phyloP scores from a whole-genome alignment of 805 yeast species.

The Metschnikowia reukaufii region DNA sequence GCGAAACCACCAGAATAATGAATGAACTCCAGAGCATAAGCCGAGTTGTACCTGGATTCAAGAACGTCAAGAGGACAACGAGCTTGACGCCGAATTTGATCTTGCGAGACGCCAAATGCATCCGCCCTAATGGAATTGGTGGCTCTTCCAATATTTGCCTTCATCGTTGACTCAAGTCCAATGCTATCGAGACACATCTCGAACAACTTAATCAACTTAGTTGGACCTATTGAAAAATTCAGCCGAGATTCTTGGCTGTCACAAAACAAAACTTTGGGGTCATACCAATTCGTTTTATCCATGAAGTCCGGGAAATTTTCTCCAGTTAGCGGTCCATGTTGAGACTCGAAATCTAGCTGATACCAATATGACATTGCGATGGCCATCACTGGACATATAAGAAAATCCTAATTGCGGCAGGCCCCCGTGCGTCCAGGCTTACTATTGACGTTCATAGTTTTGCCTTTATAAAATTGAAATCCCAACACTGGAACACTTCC shows the following conservation, averaged over 20 bases:
- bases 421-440: background rate
- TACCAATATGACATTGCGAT: constrained; percentile 2
- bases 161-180: background rate
- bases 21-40: constrained; percentile 2
- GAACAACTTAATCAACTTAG: background rate
- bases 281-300: constrained; percentile 1
- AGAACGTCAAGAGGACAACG: background rate
- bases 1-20: constrained; percentile 4
- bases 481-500: constrained; percentile 1
- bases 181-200: background rate
- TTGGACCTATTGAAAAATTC: background rate
- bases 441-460: background rate
- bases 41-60: background rate
- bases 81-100: background rate
- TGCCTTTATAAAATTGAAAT: background rate
- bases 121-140: background rate
- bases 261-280: background rate
- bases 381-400: constrained; percentile 3
- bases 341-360: constrained; percentile 3
- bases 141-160: background rate
- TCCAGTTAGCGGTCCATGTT: background rate
- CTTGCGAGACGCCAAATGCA: background rate
- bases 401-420: constrained; percentile 1
- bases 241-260: background rate
- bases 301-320: background rate